These are phyloP conservation scores for Annulohypoxylon moriforme DNA, from an alignment of 495 filamentous ascomycete genomes.

Conservation along the genomic window DNA sequence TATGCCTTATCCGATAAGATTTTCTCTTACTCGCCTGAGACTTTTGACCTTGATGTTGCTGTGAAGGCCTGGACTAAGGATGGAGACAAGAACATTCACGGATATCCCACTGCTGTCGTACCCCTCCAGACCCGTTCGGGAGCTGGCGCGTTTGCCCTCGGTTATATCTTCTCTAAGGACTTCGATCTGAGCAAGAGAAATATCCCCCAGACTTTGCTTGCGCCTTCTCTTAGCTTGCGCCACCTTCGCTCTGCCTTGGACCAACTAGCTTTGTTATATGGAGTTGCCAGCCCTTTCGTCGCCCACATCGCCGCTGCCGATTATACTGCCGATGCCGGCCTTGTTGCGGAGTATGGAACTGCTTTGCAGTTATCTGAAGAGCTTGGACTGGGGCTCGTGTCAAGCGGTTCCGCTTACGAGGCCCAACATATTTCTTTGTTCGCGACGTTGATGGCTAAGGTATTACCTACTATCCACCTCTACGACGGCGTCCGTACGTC, in stretches of 20 bases:
- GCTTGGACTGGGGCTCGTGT: constrained; percentile 84
- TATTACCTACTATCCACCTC: constrained; percentile 87
- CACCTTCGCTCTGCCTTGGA: constrained; percentile 86
- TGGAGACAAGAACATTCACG: constrained; percentile 79
- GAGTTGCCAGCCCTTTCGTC: constrained; percentile 88
- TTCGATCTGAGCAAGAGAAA: constrained; percentile 91
- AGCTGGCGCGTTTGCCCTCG: constrained; percentile 90
- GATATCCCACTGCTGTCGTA: constrained; percentile 79
- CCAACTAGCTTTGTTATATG: constrained; percentile 89
- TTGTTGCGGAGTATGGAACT: constrained; percentile 89
- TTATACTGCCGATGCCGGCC: constrained; percentile 73
- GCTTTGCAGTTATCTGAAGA: constrained; percentile 89
- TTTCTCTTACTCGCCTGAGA: constrained; percentile 94
- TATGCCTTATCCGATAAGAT: constrained; percentile 94
- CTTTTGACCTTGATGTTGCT: constrained; percentile 87
- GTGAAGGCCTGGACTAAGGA: constrained; percentile 77
- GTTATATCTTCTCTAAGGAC: constrained; percentile 97
- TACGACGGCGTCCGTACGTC: constrained; percentile 92
- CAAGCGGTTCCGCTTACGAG: constrained; percentile 87
- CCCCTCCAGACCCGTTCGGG: constrained; percentile 88
- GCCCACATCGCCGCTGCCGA: constrained; percentile 95
- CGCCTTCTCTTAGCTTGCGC: constrained; percentile 81
- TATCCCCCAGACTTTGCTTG: constrained; percentile 89
- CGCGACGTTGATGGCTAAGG: constrained; percentile 80
- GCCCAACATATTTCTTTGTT: constrained; percentile 95